A percentile compares a stretch with the other conserved stretches of the same genome.
Evolutionary conservation across 441 rosid species (phyloP).

Genomic region (Monsonia emarginata): DNA sequence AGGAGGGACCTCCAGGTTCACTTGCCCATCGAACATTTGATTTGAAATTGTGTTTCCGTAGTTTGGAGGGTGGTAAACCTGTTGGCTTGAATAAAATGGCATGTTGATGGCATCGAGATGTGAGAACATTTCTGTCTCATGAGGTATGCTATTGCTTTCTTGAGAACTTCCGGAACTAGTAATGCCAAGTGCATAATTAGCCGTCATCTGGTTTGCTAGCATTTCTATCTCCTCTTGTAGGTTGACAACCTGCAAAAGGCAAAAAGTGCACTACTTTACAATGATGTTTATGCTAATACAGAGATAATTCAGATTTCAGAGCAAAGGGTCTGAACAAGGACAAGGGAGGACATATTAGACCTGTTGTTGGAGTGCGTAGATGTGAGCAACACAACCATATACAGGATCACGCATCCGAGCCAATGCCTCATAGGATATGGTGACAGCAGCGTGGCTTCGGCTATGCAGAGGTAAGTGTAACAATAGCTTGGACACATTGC

Average conservation of each 20-base stretch:
- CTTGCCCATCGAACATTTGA: slow-evolving; percentile 22
- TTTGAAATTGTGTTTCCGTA: slow-evolving; percentile 19
- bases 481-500: slow-evolving; percentile 78
- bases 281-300: background rate
- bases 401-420: slow-evolving; percentile 73
- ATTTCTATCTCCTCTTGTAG: slow-evolving; percentile 68
- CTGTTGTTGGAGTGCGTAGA: slow-evolving; percentile 87
- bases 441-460: slow-evolving; percentile 60
- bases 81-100: slow-evolving; percentile 34
- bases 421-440: slow-evolving; percentile 82
- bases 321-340: background rate
- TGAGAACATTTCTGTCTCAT: slow-evolving; percentile 21
- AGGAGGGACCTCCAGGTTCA: slow-evolving; percentile 20
- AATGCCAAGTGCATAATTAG: slow-evolving; percentile 26
- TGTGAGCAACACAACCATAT: slow-evolving; percentile 78
- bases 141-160: slow-evolving; percentile 18
- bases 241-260: slow-evolving; percentile 45
- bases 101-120: slow-evolving; percentile 29
- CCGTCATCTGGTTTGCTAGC: slow-evolving; percentile 55
- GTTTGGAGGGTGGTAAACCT: slow-evolving; percentile 20
- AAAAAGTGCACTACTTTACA: background rate
- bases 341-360: slow-evolving; percentile 26
- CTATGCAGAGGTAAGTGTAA: slow-evolving; percentile 51
- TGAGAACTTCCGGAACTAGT: slow-evolving; percentile 23
- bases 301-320: background rate